Evolutionary conservation across 2,329 filamentous ascomycete species (phyloP).

Genomic region (Aspergillus thermomutatus): DNA sequence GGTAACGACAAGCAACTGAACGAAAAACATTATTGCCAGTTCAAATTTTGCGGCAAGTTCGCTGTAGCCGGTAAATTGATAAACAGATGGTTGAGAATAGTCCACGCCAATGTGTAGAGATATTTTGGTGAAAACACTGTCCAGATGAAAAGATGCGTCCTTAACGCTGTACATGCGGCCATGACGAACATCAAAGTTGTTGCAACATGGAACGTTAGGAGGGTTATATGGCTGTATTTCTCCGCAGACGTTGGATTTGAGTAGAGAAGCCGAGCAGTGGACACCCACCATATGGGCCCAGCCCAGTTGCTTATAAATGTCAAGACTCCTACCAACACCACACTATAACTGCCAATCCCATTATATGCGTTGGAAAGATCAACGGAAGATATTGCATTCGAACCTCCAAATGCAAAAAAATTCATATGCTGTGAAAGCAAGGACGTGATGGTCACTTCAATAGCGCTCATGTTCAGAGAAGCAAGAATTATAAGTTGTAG

Average conservation of each 20-base stretch:
- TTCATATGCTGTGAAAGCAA: slow-evolving; percentile 75
- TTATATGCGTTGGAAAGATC: slow-evolving; percentile 96
- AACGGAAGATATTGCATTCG: slow-evolving; percentile 93
- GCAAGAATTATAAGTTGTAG: slow-evolving; percentile 55
- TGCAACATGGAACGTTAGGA: slow-evolving; percentile 69
- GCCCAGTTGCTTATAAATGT: slow-evolving; percentile 92
- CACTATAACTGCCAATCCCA: slow-evolving; percentile 76
- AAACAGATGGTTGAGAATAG: slow-evolving; percentile 71
- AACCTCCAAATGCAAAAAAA: slow-evolving; percentile 88
- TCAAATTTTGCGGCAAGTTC: slow-evolving; percentile 7
- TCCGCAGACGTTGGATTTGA: slow-evolving; percentile 13
- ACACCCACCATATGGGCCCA: slow-evolving; percentile 82
- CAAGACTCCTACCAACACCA: slow-evolving; percentile 74
- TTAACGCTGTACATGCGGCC: slow-evolving; percentile 77
- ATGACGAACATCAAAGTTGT: slow-evolving; percentile 70
- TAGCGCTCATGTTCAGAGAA: slow-evolving; percentile 37
- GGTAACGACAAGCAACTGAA: not conserved
- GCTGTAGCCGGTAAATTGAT: slow-evolving; percentile 63
- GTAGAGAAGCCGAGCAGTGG: slow-evolving; percentile 48
- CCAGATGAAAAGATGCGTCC: slow-evolving; percentile 96
- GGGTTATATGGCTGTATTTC: slow-evolving; percentile 52
- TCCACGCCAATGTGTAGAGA: slow-evolving; percentile 88
- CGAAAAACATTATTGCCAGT: not conserved
- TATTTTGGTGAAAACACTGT: slow-evolving; percentile 98
- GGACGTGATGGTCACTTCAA: slow-evolving; percentile 65